Base-by-base conservation (phyloP, 225 moss, liverwort and hornwort species). In the Thuidium tamariscinum region DNA sequence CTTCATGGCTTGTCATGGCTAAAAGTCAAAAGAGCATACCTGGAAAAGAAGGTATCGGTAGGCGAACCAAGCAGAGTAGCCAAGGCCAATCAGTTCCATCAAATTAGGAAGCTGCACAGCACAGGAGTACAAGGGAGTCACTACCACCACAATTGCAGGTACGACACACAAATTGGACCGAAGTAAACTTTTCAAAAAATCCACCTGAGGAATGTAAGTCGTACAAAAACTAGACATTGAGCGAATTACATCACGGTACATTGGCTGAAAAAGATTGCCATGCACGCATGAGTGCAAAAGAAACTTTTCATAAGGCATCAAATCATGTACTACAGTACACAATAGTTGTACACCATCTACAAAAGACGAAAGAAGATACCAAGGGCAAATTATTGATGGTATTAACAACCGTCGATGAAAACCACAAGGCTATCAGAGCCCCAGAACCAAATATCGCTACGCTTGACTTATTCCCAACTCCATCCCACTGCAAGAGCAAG, bases 41-140 rank as follows among this genome's bases (percentile, higher is more conserved):
- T 96, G 94, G 81, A 96, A 96, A 15, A 97, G 90, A 83, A 96
- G 86, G 88, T 97, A 97, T 54, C 94, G 95, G 86, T 96, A 95
- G 23, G 93, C 93, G 32, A 97, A 96, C 96, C 97, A 97, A 23
- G 93, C 95, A 52, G 95, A 94, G 88, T 97, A 97, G 62, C 94
- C 96, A 25, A 97, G 92, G 21, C 96, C 97, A 79, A 97, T 85
- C 51, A 97, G 79, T 83, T 97, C 95, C 90, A 97, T 89, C 21
- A 96, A 70, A 92, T 96, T 97, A 46, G 96, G 95, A 74, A 97
- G 90, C 94, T 95, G 93, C 74, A 63, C 20, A 80, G 59, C 44
- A 83, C 72, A 84, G 29, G 59, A 74, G 16, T 36, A 41, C 36
- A 87, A 56, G 66, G 74, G 89, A 71, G 79, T 68, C 34, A 69